phyloP scores from a whole-genome alignment of 768 basidiomycete species.

The Goffeauzyma gilvescens region DNA sequence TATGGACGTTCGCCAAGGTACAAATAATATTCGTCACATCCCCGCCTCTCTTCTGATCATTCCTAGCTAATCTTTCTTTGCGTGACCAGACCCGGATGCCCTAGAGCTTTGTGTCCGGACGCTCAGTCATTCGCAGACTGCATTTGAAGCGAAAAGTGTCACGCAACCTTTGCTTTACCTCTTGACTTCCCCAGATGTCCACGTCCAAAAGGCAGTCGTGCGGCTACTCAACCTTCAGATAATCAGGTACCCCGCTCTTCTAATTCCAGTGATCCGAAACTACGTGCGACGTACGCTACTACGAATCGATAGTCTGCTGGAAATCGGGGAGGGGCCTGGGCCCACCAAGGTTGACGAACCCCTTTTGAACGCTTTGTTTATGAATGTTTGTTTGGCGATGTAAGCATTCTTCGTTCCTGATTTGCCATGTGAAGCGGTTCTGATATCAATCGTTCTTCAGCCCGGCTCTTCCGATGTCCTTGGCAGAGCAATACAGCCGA shows the following conservation, averaged over 20 bases:
- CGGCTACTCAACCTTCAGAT: slow-evolving; percentile 6
- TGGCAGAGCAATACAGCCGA: slow-evolving; percentile 5
- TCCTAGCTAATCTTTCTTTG: not conserved
- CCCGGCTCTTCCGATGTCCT: slow-evolving; percentile 5
- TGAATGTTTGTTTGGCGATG: not conserved
- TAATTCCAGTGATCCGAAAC: slow-evolving; percentile 5
- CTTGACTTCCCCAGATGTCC: slow-evolving; percentile 1
- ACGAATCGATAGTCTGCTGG: not conserved
- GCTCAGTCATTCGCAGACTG: not conserved
- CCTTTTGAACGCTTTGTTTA: not conserved
- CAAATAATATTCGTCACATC: not conserved
- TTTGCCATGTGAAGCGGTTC: not conserved
- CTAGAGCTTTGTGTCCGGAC: slow-evolving; percentile 2
- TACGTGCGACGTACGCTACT: slow-evolving; percentile 2
- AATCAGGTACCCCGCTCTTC: slow-evolving; percentile 3
- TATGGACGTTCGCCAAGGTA: slow-evolving; percentile 5
- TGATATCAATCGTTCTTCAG: not conserved
- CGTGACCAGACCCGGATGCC: not conserved
- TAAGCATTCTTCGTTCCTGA: not conserved
- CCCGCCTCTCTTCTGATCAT: not conserved
- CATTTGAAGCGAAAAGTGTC: slow-evolving; percentile 6
- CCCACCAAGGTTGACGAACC: not conserved
- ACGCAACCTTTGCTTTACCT: slow-evolving; percentile 5
- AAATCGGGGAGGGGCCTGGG: not conserved
- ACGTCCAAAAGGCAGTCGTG: slow-evolving; percentile 1